A percentile compares a stretch with the other conserved stretches of the same genome.
These are phyloP conservation scores for Corrigiola litoralis DNA, from an alignment of 179 eudicot species.

Conservation along the genomic window DNA sequence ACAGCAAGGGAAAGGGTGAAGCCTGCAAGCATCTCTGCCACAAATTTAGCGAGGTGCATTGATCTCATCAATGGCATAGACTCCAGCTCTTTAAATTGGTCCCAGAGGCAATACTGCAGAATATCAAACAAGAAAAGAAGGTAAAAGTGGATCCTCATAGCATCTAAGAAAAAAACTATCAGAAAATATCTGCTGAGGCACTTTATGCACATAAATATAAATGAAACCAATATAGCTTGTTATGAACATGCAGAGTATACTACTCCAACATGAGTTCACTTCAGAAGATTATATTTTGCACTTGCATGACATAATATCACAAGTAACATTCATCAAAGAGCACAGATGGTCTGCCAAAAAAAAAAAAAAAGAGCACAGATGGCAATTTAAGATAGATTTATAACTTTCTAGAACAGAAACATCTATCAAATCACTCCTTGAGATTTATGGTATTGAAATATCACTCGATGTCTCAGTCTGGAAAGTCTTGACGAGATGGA, in stretches of 20 bases:
- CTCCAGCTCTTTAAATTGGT: slow-evolving; percentile 83
- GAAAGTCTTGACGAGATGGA: background rate
- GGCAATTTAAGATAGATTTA: too few species aligned
- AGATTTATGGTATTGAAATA: background rate
- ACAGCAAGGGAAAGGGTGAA: slow-evolving; percentile 77
- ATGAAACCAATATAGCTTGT: too few species aligned
- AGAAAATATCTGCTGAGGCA: background rate
- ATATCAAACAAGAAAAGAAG: background rate
- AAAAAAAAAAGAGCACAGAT: too few species aligned
- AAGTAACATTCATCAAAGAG: too few species aligned
- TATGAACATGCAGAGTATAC: too few species aligned
- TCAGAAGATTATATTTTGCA: too few species aligned
- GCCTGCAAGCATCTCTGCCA: slow-evolving; percentile 66
- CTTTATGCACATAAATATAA: too few species aligned
- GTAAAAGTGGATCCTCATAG: background rate
- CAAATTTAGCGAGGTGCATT: slow-evolving; percentile 71
- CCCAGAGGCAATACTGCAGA: slow-evolving; percentile 85
- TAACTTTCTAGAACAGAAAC: too few species aligned
- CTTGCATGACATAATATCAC: too few species aligned
- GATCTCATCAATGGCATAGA: slow-evolving; percentile 73
- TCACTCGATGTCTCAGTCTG: background rate
- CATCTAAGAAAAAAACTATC: background rate
- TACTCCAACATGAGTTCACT: too few species aligned
- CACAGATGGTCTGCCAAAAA: too few species aligned
- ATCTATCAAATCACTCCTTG: background rate